These are phyloP conservation scores for Juglanconis juglandina DNA, from an alignment of 2,329 filamentous ascomycete species.

Conservation along the genomic window DNA sequence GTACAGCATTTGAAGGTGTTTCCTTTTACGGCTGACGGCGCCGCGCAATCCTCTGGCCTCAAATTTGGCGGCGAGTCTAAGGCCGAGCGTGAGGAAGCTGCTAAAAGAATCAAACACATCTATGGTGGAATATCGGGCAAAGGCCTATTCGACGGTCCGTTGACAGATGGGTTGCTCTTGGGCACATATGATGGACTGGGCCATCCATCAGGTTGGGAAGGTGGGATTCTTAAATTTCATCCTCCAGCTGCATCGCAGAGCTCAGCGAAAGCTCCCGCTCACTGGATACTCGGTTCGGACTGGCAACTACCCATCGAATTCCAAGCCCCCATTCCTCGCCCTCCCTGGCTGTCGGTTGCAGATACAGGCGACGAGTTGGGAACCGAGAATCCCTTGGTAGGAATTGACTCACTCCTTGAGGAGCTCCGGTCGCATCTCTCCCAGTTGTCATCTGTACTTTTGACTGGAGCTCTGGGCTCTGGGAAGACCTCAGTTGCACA, in stretches of 20 bases:
- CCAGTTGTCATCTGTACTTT: slow-evolving; percentile 81
- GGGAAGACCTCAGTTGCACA: slow-evolving; percentile 84
- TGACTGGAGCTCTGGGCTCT: slow-evolving; percentile 85
- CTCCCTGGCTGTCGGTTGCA: slow-evolving; percentile 50
- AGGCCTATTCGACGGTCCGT: slow-evolving; percentile 73
- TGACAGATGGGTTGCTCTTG: slow-evolving; percentile 86
- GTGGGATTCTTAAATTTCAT: slow-evolving; percentile 79
- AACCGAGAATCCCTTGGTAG: slow-evolving; percentile 61
- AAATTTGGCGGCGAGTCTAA: slow-evolving; percentile 87
- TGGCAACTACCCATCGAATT: slow-evolving; percentile 71
- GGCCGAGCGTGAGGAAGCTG: slow-evolving; percentile 73
- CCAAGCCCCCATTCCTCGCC: slow-evolving; percentile 67
- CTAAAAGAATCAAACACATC: slow-evolving; percentile 67
- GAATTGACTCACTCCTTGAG: slow-evolving; percentile 73
- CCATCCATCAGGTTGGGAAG: slow-evolving; percentile 66
- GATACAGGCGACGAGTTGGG: slow-evolving; percentile 30
- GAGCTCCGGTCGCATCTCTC: slow-evolving; percentile 73
- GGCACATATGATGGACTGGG: slow-evolving; percentile 53
- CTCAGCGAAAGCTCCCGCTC: slow-evolving; percentile 44
- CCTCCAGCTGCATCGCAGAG: slow-evolving; percentile 44
- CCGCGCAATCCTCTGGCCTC: slow-evolving; percentile 61
- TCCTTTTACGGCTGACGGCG: slow-evolving; percentile 64
- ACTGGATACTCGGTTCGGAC: slow-evolving; percentile 78
- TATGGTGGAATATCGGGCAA: slow-evolving; percentile 59
- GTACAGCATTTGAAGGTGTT: slow-evolving; percentile 67